Evolutionary conservation across 179 eudicot species (phyloP).

Genomic region (Patellifolia procumbens): DNA sequence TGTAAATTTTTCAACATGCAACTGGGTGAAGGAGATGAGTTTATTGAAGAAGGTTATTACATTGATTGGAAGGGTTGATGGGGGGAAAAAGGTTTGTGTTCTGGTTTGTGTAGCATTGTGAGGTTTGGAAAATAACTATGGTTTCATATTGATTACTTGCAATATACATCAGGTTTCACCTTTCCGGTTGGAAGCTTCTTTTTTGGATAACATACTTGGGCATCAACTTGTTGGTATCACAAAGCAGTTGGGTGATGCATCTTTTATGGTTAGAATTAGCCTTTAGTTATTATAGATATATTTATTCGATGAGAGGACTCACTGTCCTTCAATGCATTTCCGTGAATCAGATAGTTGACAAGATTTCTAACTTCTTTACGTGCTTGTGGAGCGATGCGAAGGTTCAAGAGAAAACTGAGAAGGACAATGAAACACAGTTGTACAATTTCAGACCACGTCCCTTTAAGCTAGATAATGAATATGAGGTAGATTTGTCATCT

Average conservation of each 20-base stretch:
- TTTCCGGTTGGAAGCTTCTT: conserved; percentile 49
- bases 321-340: conserved; percentile 18
- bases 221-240: conserved; percentile 58
- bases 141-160: conserved; percentile 9
- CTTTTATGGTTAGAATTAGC: conserved; percentile 53
- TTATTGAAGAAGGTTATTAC: conserved; percentile 57
- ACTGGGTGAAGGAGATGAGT: conserved; percentile 42
- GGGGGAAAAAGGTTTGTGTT: conserved; percentile 52
- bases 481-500: conserved; percentile 67
- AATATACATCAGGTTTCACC: conserved; percentile 45
- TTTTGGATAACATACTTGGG: conserved; percentile 60
- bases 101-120: conserved; percentile 5
- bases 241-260: conserved; percentile 50
- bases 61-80: conserved; percentile 30
- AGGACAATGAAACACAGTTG: conserved; percentile 58
- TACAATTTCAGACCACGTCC: conserved; percentile 88
- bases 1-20: conserved; percentile 39
- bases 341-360: conserved; percentile 56
- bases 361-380: conserved; percentile 64
- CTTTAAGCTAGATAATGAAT: conserved; percentile 66
- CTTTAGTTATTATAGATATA: background rate
- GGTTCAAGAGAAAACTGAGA: conserved; percentile 49
- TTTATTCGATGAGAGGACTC: conserved; percentile 14
- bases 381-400: conserved; percentile 78
- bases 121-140: background rate